phyloP scores from a whole-genome alignment of 1,284 basidiomycete genomes.

The Abortiporus biennis region DNA sequence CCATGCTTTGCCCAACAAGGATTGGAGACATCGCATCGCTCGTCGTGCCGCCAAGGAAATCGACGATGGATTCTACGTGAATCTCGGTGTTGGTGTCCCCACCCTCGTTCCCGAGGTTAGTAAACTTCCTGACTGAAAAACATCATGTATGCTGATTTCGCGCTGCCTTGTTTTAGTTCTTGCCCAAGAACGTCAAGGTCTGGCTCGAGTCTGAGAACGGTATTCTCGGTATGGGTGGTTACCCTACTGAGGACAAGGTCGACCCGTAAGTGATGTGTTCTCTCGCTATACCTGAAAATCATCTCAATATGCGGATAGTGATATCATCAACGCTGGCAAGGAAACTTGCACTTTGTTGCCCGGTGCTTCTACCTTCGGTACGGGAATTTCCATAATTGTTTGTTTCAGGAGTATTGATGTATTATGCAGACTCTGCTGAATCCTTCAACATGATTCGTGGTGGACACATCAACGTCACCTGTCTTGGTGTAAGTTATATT shows the following conservation, averaged over 20 bases:
- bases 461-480: slow-evolving; percentile 90
- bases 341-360: slow-evolving; percentile 89
- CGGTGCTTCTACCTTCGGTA: slow-evolving; percentile 86
- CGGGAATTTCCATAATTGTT: slow-evolving; percentile 3
- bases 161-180: slow-evolving; percentile 48
- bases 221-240: slow-evolving; percentile 91
- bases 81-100: slow-evolving; percentile 81
- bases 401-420: background rate
- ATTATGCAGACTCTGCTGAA: slow-evolving; percentile 66
- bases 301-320: too few relatives aligned
- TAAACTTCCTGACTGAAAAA: background rate
- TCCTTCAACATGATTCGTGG: slow-evolving; percentile 95
- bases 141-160: background rate
- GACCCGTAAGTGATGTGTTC: slow-evolving; percentile 65
- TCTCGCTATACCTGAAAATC: slow-evolving; percentile 1
- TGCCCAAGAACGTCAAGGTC: slow-evolving; percentile 70
- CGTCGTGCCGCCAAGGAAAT: slow-evolving; percentile 83
- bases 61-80: slow-evolving; percentile 76
- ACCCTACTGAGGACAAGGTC: slow-evolving; percentile 79
- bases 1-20: slow-evolving; percentile 34
- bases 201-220: slow-evolving; percentile 95
- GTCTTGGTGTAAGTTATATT: slow-evolving; percentile 57
- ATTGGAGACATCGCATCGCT: slow-evolving; percentile 69
- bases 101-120: slow-evolving; percentile 66
- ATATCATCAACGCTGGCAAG: slow-evolving; percentile 93